Conservation (phyloP, 2,329 filamentous ascomycete genomes). For the Pestalotiopsis sp. region DNA sequence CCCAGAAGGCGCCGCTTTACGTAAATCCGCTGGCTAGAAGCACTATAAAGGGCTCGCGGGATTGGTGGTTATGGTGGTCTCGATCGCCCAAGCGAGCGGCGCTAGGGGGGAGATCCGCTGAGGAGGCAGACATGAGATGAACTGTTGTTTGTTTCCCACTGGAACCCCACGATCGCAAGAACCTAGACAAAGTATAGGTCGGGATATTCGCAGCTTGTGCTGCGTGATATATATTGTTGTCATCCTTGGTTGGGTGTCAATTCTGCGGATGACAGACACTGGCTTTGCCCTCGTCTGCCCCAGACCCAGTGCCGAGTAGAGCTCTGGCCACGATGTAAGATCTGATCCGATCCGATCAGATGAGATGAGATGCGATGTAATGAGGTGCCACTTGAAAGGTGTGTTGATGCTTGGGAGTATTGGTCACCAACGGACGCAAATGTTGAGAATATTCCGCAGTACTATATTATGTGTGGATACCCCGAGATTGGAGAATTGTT, state of each 20-base stretch:
- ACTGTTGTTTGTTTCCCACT: background rate
- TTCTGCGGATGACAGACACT: background rate
- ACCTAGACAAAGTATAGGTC: background rate
- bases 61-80: background rate
- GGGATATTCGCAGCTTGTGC: background rate
- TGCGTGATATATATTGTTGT: background rate
- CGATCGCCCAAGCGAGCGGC: background rate
- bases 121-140: background rate
- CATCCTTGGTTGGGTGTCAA: background rate
- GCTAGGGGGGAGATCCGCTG: background rate
- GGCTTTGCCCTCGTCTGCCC: too few species aligned
- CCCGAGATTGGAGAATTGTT: too few species aligned
- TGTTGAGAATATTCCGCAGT: too few species aligned
- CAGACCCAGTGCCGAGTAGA: too few species aligned
- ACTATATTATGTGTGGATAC: too few species aligned
- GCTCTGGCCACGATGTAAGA: too few species aligned
- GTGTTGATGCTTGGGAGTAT: too few species aligned
- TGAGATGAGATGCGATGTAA: too few species aligned
- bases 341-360: too few species aligned
- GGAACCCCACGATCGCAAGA: background rate
- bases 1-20: background rate
- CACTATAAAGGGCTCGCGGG: background rate
- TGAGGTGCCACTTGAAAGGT: too few species aligned
- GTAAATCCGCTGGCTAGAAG: background rate
- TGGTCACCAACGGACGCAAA: too few species aligned